phyloP scores from a whole-genome alignment of 2,329 filamentous ascomycete species.

The Chrysosporium queenslandicum region DNA sequence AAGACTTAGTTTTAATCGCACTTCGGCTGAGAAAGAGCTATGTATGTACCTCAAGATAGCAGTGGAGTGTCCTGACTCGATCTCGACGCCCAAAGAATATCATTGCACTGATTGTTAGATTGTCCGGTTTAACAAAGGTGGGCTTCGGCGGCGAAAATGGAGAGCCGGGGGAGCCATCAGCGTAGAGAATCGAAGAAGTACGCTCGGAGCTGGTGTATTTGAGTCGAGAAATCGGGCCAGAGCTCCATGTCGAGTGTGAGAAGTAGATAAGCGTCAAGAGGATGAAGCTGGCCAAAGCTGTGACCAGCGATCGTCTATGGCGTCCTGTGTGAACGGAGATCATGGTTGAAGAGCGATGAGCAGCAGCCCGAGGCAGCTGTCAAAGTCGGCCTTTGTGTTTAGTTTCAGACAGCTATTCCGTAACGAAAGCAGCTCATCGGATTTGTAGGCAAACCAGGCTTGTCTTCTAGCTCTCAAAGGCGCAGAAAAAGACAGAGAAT shows the following conservation, averaged over 20 bases:
- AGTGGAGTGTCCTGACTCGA: constrained; percentile 10
- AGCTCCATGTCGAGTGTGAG: constrained; percentile 3
- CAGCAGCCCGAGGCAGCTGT: neutral
- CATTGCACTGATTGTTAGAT: constrained; percentile 13
- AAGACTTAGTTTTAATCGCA: neutral
- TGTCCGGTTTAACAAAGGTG: constrained; percentile 7
- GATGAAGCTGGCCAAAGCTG: neutral
- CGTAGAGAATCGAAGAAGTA: neutral
- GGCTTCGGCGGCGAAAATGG: neutral
- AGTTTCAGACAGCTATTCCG: too few relatives aligned
- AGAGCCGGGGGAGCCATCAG: neutral
- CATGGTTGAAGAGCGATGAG: neutral
- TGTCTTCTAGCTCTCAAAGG: too few relatives aligned
- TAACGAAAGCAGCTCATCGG: neutral
- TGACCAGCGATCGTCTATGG: neutral
- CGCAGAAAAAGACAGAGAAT: too few relatives aligned
- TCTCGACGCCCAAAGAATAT: constrained; percentile 13
- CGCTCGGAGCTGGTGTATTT: neutral
- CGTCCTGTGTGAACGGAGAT: neutral
- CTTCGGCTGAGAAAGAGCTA: neutral
- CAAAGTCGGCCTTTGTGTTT: too few relatives aligned
- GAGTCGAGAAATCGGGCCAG: neutral
- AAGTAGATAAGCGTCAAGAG: constrained; percentile 1
- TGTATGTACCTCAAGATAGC: constrained; percentile 13
- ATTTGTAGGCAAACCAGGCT: too few relatives aligned